Evolutionary conservation across 768 basidiomycete species (phyloP), one percentile per base, ranked within the genome.

Genomic region (Heimioporus sp.): DNA sequence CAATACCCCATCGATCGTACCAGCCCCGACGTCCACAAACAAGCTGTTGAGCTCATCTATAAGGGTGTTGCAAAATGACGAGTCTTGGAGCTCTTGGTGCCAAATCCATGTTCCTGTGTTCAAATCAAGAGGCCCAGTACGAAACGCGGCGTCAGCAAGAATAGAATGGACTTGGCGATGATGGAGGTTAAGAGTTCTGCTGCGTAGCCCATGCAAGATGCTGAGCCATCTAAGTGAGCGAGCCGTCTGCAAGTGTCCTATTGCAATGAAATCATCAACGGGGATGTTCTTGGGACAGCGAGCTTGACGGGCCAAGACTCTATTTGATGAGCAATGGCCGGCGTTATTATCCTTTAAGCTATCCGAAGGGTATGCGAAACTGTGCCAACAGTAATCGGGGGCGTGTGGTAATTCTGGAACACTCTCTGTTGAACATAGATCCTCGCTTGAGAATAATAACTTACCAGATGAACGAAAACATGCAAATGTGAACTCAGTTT

Each of bases 191-290:
- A 80, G 59, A 1, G 52, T 49, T n/a, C 65, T 59, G 3, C 67
- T 64, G 7, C 64, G 65, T 15, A 80, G 52, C 54, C 74, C 76
- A 20, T 72, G 68, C 5, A 66, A 54, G 31, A 80, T 75, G 51
- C 80, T 80, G 35, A 72, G 56, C 78, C 76, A 79, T 43, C 80
- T 79, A 0, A 80, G 55, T 3, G 48, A 62, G 0, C 63, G 46
- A 4, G 79, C 78, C 30, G 70, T 67, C 6, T 78, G 72, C 30
- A 80, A 60, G 40, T 64, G 59, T 10, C 68, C 72, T 48, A 76
- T 78, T 0, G 72, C 68, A 19, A 72, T 63, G 28, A 67, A 72
- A 45, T 80, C 77, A 30, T 79, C 75, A 3, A 75, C 44, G 28
- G 47, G 65, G 12, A 79, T 60, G n/a, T 71, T 63, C 21, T 43